Base-by-base conservation (phyloP, 2,329 filamentous ascomycete species). In the Alternaria infectoria region DNA sequence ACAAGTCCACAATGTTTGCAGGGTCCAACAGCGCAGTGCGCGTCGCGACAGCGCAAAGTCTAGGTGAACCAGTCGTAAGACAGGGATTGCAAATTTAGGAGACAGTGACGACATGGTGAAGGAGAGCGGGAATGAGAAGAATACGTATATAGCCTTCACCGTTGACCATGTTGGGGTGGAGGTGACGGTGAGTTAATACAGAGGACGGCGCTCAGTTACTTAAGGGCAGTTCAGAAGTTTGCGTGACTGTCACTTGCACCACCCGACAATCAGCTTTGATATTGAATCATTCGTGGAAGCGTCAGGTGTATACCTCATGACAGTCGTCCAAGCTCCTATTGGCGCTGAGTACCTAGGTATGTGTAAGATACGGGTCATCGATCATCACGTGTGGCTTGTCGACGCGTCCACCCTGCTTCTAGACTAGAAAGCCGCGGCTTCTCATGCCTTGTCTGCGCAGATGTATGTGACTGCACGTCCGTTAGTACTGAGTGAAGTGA, bases 381-480 rank as follows among this genome's bases (percentile, higher is more conserved):
- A 28, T 52, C 32, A 46, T 54, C 25, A 40, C 8, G n/a, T n/a
- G 12, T 10, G 17, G 23, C 21, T 51, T 40, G 15, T 40, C 26
- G 19, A 6, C 19, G 11, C n/a, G 6, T 17, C 2, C 36, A 40
- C 36, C 26, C 23, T 26, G 15, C 46, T 43, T 26, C 7, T 25
- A 9, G 25, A 17, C 30, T 36, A 1, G 13, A 21, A 54, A 46
- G 9, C 28, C 11, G 8, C 21, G 26, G 28, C 12, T 23, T 23
- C 10, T 69, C 60, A 76, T 50, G 71, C 72, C 46, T 74, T 72
- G 65, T 77, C 74, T 12, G 74, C 73, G 61, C 71, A 73, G 21
- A 77, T 77, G 55, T 77, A 77, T 61, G 74, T 75, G 49, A 77
- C 74, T 77, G 28, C 32, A 32, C 17, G 15, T 21, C 23, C 25